Evolutionary conservation across 2,329 filamentous ascomycete genomes (phyloP), one percentile per base, ranked within the genome.

Genomic region (Lecanicillium sp.): DNA sequence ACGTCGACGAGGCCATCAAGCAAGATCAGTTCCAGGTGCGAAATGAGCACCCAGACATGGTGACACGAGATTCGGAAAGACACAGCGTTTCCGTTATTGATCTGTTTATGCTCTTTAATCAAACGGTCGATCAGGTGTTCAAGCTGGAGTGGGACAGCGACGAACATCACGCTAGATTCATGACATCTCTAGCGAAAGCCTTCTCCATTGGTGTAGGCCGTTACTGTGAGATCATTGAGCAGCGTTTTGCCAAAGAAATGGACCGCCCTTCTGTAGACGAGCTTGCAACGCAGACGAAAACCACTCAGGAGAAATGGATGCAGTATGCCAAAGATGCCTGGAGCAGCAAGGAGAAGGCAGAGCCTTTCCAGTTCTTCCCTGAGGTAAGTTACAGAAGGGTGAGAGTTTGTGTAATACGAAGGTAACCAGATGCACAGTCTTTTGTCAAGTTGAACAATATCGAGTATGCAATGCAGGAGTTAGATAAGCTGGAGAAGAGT

Each of bases 361-460:
- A 95, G 54, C 92, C 92, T 0, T 98, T 96, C 62, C 89, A 96
- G 47, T 98, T 98, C 64, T 92, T 88, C 50, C 80, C 87, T 3
- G 85, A 95, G 76, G 86, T 89, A 66, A 62, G 71, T 59, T 18
- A 9, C 16, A 18, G n/a, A n/a, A n/a, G n/a, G n/a, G n/a, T n/a
- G n/a, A n/a, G n/a, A 25, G 22, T 11, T 25, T 25, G 22, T 11
- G 9, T 33, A 16, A 16, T 35, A 35, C 16, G 11, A 35, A 35
- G 17, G 59, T 65, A 52, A 65, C 48, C 38, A 12, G 5, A 33
- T 32, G 25, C 9, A 30, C 49, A 95, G 85, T 95, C 89, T 5
- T 84, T 98, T 51, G 88, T 98, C 45, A 98, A 96, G 62, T 75
- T 98, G 49, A 98, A 98, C 69, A 94, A 98, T 54, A 81, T 98